phyloP scores from a whole-genome alignment of 192 early-diverging fungal species.

The Umbelopsis ramanniana region DNA sequence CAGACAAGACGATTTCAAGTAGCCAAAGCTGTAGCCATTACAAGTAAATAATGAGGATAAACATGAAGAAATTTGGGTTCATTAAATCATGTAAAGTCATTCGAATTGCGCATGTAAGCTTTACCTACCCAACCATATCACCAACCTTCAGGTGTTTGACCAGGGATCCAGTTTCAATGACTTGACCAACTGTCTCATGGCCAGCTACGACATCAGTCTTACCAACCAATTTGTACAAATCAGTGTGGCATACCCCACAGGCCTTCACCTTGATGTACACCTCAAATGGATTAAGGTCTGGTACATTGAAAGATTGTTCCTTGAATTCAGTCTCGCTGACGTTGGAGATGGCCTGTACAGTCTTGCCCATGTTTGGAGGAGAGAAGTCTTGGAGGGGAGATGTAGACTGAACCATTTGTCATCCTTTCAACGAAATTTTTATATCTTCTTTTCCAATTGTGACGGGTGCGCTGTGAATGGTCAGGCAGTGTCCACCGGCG shows the following conservation, averaged over 20 bases:
- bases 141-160: constrained; percentile 61
- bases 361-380: constrained; percentile 18
- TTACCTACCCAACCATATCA: constrained; percentile 59
- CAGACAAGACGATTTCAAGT: constrained; percentile 54
- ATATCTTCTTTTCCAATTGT: neutral
- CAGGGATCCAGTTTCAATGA: constrained; percentile 61
- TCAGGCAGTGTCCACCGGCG: too few relatives aligned
- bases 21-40: constrained; percentile 56
- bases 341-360: constrained; percentile 17
- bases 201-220: constrained; percentile 36
- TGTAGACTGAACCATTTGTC: neutral
- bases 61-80: neutral
- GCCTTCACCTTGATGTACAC: constrained; percentile 29
- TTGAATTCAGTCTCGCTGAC: constrained; percentile 14
- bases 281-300: constrained; percentile 9
- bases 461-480: too few relatives aligned
- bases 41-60: constrained; percentile 18
- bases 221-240: constrained; percentile 22
- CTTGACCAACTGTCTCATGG: constrained; percentile 72
- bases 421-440: neutral
- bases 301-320: constrained; percentile 10
- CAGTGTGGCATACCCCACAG: constrained; percentile 32
- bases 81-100: neutral
- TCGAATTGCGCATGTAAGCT: neutral
- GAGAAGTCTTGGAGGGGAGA: neutral